A percentile compares a stretch with the other conserved stretches of the same genome.
Conservation (phyloP, 768 basidiomycete genomes). For the Podaxis rugospora region DNA sequence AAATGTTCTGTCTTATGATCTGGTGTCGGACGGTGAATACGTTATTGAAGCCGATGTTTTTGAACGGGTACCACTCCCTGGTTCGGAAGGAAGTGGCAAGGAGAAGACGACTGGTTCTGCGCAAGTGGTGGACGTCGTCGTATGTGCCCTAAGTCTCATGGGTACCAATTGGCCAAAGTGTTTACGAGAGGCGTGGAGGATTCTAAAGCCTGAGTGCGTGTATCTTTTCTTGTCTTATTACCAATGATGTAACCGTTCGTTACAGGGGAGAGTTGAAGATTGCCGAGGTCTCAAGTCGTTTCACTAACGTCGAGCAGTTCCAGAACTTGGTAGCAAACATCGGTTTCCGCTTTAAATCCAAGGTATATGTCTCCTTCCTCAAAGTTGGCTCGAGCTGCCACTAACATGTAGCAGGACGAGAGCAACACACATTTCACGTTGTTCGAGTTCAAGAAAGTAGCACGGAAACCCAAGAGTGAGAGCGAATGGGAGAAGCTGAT, state of each 20-base stretch:
- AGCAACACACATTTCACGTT: conserved; percentile 82
- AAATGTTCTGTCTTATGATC: conserved; percentile 74
- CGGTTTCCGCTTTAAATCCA: conserved; percentile 70
- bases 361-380: conserved; percentile 40
- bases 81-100: conserved; percentile 48
- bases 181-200: conserved; percentile 84
- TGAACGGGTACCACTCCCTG: conserved; percentile 76
- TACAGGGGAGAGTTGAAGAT: conserved; percentile 76
- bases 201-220: conserved; percentile 79
- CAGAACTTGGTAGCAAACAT: conserved; percentile 53
- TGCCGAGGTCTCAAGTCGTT: conserved; percentile 87
- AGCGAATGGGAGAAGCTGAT: conserved; percentile 58
- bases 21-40: conserved; percentile 68
- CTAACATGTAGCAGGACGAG: conserved; percentile 51
- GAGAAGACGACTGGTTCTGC: conserved; percentile 48
- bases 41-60: conserved; percentile 93
- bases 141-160: conserved; percentile 96
- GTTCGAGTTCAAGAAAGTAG: conserved; percentile 72
- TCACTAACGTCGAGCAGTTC: conserved; percentile 66
- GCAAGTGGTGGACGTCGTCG: conserved; percentile 84
- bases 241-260: neutral
- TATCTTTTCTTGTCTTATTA: neutral
- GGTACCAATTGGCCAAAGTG: conserved; percentile 94
- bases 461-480: conserved; percentile 40
- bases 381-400: neutral